A percentile compares a stretch with the other conserved stretches of the same genome.
Evolutionary conservation across 208 protist genomes (phyloP).

Genomic region (Trypanosoma melophagium): DNA sequence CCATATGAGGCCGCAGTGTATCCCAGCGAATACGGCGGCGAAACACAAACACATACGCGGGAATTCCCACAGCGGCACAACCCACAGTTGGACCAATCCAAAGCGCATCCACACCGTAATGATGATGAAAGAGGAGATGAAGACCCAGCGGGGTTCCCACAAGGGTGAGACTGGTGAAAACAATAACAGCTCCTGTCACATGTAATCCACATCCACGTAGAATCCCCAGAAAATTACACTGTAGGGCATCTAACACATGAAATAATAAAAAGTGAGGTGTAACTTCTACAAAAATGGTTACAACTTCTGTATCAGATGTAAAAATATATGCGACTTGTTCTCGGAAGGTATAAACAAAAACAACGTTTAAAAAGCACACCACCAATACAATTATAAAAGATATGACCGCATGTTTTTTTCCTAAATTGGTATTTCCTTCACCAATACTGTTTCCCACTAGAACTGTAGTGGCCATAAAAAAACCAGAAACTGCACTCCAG

Average conservation of each 20-base stretch:
- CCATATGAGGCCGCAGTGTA: conserved; percentile 7
- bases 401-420: conserved; percentile 51
- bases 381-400: conserved; percentile 51
- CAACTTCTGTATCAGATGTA: conserved; percentile 43
- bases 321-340: conserved; percentile 68
- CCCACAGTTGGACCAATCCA: conserved; percentile 22
- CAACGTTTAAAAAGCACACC: conserved; percentile 43
- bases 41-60: conserved; percentile 19
- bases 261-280: conserved; percentile 20
- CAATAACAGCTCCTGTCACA: conserved; percentile 12
- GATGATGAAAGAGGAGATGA: conserved; percentile 11
- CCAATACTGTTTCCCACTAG: conserved; percentile 83
- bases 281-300: conserved; percentile 16
- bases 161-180: conserved; percentile 16
- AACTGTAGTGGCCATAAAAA: conserved; percentile 72
- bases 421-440: conserved; percentile 55
- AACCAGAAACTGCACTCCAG: conserved; percentile 67
- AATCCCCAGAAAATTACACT: conserved; percentile 25
- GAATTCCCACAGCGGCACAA: conserved; percentile 10
- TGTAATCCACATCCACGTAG: conserved; percentile 26
- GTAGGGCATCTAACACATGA: conserved; percentile 24
- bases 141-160: conserved; percentile 20
- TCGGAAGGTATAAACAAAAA: conserved; percentile 47
- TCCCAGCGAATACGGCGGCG: conserved; percentile 12
- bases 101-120: conserved; percentile 15